These are phyloP conservation scores for Sugiyamaella novakii DNA, from an alignment of 1,139 yeast species.

Conservation along the genomic window DNA sequence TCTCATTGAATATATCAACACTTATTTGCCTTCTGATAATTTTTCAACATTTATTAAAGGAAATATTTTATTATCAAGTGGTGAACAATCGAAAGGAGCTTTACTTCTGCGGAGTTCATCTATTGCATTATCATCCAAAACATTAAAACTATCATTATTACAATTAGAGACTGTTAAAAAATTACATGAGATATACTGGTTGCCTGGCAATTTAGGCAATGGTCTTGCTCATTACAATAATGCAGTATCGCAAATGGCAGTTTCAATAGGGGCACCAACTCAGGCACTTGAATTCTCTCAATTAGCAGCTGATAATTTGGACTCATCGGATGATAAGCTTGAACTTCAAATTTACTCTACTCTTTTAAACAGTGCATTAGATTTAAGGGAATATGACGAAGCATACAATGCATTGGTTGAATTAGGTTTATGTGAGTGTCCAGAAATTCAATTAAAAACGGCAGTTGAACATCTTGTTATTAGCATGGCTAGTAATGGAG, in stretches of 20 bases:
- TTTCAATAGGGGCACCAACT: conserved; percentile 3
- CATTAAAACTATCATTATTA: conserved; percentile 8
- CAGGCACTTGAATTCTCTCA: conserved; percentile 25
- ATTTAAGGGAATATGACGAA: conserved; percentile 31
- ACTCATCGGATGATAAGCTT: conserved; percentile 5
- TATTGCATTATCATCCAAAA: conserved; percentile 24
- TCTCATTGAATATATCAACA: conserved; percentile 20
- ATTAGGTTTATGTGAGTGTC: conserved; percentile 25
- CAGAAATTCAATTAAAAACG: conserved; percentile 17
- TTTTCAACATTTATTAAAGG: conserved; percentile 34
- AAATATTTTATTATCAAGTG: conserved; percentile 25
- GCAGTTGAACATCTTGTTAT: conserved; percentile 28
- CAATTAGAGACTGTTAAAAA: conserved; percentile 20
- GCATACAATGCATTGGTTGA: conserved; percentile 41
- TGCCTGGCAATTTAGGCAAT: conserved; percentile 22
- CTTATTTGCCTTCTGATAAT: conserved; percentile 28
- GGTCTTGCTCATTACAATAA: conserved; percentile 25
- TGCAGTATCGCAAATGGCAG: conserved; percentile 18
- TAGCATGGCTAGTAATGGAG: conserved; percentile 32
- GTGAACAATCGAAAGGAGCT: conserved; percentile 28
- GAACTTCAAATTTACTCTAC: conserved; percentile 8
- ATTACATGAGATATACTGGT: conserved; percentile 18
- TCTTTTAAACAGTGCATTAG: conserved; percentile 6
- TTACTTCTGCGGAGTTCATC: conserved; percentile 26
- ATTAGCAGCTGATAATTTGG: conserved; percentile 21